Base-by-base conservation (phyloP, 2,329 filamentous ascomycete species). In the Apiospora hydei region DNA sequence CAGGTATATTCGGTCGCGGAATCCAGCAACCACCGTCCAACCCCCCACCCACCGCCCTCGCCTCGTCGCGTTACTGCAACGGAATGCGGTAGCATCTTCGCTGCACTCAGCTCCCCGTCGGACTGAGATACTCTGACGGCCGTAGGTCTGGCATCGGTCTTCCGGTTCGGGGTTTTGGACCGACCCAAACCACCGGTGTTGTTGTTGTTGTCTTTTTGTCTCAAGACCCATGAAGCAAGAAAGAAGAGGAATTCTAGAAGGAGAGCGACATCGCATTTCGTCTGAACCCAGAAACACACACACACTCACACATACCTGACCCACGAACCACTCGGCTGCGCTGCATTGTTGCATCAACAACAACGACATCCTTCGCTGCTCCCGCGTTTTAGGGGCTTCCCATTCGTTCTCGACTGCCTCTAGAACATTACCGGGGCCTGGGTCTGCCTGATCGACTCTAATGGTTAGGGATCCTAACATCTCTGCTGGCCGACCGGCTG, bases 401-500 rank as follows among this genome's bases (percentile, higher is more conserved):
- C 18, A 30, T 4, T 41, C 51, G 44, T 73, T 57, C 69, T 67
- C 70, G 47, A 46, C 24, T 73, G 74, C 70, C 57, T 72, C 70
- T 64, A 64, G 57, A 41, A 64, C 57, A 64, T 41, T 18, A 64
- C 34, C 57, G 57, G 34, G 57, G 38, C 67, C 69, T 61, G 70
- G 67, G 67, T 70, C 75, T 75, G 67, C 67, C 71, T 67, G 71
- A 69, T 61, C 70, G 72, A 73, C 66, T 69, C 80, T 79, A 82
- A 88, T 89, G 87, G 84, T 85, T 82, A 85, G 84, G 81, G 86
- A 89, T 82, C 84, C 87, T 82, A 86, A 84, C 81, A 83, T 84
- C 82, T 86, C 88, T 83, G 87, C 87, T 87, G 88, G 88, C 84
- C 85, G 86, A 86, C 87, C 88, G 83, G 86, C 87, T 80, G 85